phyloP scores from a whole-genome alignment of 768 basidiomycete species.

The Amanita muscaria region DNA sequence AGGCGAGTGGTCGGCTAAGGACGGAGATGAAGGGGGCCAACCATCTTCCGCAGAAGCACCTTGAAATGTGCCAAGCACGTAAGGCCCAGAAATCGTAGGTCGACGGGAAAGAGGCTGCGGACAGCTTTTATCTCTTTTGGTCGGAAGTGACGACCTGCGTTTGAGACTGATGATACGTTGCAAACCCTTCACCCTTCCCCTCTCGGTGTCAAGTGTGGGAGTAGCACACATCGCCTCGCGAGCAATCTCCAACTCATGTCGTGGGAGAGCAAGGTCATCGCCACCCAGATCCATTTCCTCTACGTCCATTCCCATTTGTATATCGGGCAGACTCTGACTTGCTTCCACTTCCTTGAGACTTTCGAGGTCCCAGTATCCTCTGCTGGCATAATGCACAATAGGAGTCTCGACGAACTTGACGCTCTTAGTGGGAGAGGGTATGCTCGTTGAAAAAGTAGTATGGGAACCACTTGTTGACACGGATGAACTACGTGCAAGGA shows the following conservation, averaged over 20 bases:
- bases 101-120: constrained; percentile 11
- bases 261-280: constrained; percentile 8
- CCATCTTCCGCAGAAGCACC: constrained; percentile 2
- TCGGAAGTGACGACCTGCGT: constrained; percentile 12
- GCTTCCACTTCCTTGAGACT: constrained; percentile 6
- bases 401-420: constrained; percentile 68
- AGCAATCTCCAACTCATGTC: constrained; percentile 12
- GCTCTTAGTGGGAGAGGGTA: constrained; percentile 33
- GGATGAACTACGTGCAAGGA: constrained; percentile 46
- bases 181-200: constrained; percentile 19
- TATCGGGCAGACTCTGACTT: neutral
- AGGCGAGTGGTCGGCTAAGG: constrained; percentile 11
- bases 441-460: neutral
- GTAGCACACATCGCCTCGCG: constrained; percentile 18
- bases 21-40: constrained; percentile 11
- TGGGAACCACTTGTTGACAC: constrained; percentile 33
- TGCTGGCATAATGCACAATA: constrained; percentile 42
- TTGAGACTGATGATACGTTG: constrained; percentile 29
- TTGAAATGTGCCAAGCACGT: constrained; percentile 29
- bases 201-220: constrained; percentile 19
- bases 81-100: constrained; percentile 38
- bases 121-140: neutral
- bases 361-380: constrained; percentile 22
- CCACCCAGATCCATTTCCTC: constrained; percentile 31
- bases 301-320: constrained; percentile 24